These are phyloP conservation scores for Zygosaccharomyces kombuchaensis DNA, from an alignment of 805 yeast species.

Conservation along the genomic window DNA sequence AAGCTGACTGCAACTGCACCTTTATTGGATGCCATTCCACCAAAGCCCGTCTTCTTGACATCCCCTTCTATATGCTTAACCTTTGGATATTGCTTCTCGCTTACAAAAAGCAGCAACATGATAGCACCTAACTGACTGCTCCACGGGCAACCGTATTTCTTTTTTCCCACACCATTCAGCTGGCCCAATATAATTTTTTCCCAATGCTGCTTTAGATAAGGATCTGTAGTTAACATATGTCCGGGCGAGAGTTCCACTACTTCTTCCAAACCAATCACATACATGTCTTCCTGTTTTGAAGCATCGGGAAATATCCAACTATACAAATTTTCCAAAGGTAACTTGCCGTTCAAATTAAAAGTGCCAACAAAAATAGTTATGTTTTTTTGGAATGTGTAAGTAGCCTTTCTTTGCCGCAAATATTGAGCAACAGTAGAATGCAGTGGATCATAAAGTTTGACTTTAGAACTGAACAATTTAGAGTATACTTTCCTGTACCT, in stretches of 20 bases:
- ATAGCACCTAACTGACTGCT: slow-evolving; percentile 86
- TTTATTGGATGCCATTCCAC: slow-evolving; percentile 81
- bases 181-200: slow-evolving; percentile 52
- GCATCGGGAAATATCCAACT: slow-evolving; percentile 72
- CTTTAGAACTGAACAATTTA: slow-evolving; percentile 38
- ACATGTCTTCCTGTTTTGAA: slow-evolving; percentile 49
- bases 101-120: slow-evolving; percentile 62
- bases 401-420: slow-evolving; percentile 44
- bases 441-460: slow-evolving; percentile 81
- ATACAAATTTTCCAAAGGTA: slow-evolving; percentile 52
- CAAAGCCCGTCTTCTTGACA: slow-evolving; percentile 86
- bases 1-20: slow-evolving; percentile 77
- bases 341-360: slow-evolving; percentile 77
- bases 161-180: slow-evolving; percentile 40
- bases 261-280: slow-evolving; percentile 85
- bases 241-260: slow-evolving; percentile 80
- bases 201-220: slow-evolving; percentile 56
- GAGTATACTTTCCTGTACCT: slow-evolving; percentile 29
- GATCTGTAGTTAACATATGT: slow-evolving; percentile 76
- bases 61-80: slow-evolving; percentile 64
- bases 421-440: slow-evolving; percentile 76
- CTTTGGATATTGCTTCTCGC: slow-evolving; percentile 45
- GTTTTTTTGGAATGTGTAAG: slow-evolving; percentile 57
- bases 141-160: slow-evolving; percentile 55
- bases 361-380: slow-evolving; percentile 77